Percentiles rank a stretch among this genome's conserved stretches.
phyloP scores from a whole-genome alignment of 1,139 yeast genomes.

The Candida sanyaensis region DNA sequence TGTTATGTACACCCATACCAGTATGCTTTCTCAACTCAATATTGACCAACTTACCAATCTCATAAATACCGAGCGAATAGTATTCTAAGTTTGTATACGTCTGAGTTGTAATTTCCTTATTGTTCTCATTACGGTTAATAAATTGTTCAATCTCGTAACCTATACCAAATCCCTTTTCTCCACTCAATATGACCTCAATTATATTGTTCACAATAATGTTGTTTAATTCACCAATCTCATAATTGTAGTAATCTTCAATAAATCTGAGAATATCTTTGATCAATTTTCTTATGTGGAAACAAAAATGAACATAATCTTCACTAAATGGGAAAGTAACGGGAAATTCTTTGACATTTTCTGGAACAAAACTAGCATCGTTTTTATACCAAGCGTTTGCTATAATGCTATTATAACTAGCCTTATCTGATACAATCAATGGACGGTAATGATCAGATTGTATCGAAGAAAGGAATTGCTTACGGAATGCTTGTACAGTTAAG shows the following conservation, averaged over 20 bases:
- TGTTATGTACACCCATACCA: constrained; percentile 47
- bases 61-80: constrained; percentile 64
- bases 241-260: constrained; percentile 63
- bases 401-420: constrained; percentile 61
- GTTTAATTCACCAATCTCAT: constrained; percentile 47
- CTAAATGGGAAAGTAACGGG: constrained; percentile 89
- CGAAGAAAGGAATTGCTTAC: constrained; percentile 58
- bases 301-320: constrained; percentile 82
- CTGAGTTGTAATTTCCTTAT: constrained; percentile 90
- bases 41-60: constrained; percentile 51
- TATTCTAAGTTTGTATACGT: constrained; percentile 86
- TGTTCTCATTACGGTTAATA: constrained; percentile 58
- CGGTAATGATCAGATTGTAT: constrained; percentile 84
- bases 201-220: constrained; percentile 56
- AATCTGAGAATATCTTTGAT: constrained; percentile 58
- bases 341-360: constrained; percentile 35
- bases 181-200: constrained; percentile 69
- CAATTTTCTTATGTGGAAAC: constrained; percentile 70
- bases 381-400: constrained; percentile 72
- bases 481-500: constrained; percentile 57
- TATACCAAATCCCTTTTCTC: constrained; percentile 53
- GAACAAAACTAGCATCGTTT: constrained; percentile 48
- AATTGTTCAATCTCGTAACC: constrained; percentile 66
- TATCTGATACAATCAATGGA: constrained; percentile 73
- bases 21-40: constrained; percentile 53